Percentiles rank a stretch among this genome's conserved stretches.
phyloP scores from a whole-genome alignment of 768 basidiomycete genomes.

The Mrakia blollopis region DNA sequence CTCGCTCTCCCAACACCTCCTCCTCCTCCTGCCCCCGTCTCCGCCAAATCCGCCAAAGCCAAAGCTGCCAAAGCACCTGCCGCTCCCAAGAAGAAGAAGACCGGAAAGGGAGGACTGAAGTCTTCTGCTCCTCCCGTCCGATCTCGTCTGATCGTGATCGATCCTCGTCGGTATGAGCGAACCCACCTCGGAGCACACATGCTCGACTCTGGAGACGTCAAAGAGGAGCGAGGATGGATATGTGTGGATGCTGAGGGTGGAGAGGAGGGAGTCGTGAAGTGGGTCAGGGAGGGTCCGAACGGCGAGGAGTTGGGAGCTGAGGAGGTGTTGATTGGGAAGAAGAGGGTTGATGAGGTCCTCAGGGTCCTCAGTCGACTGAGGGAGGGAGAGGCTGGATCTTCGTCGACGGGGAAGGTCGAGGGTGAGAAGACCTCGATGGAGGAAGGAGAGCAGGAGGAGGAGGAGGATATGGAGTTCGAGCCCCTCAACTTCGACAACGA shows the following conservation, averaged over 20 bases:
- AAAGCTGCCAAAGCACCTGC: background rate
- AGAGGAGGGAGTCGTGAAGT: slow-evolving; percentile 11
- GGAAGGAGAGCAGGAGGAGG: slow-evolving; percentile 5
- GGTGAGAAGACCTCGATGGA: background rate
- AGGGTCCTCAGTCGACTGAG: background rate
- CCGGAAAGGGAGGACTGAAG: slow-evolving; percentile 25
- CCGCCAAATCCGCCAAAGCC: background rate
- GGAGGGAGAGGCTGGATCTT: background rate
- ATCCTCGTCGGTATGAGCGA: slow-evolving; percentile 29
- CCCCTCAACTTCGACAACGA: slow-evolving; percentile 12
- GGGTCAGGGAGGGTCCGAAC: slow-evolving; percentile 8
- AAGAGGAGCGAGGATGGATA: slow-evolving; percentile 16
- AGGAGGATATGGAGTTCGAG: slow-evolving; percentile 12
- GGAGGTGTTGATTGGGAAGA: slow-evolving; percentile 18
- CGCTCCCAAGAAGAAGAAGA: slow-evolving; percentile 28
- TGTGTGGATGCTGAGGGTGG: slow-evolving; percentile 28
- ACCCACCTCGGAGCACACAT: slow-evolving; percentile 23
- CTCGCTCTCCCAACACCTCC: slow-evolving; percentile 19
- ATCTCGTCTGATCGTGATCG: slow-evolving; percentile 23
- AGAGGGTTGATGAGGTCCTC: slow-evolving; percentile 17
- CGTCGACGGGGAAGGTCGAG: background rate
- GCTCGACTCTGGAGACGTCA: slow-evolving; percentile 8
- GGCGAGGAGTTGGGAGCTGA: slow-evolving; percentile 10
- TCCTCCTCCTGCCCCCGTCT: background rate
- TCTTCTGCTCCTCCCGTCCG: slow-evolving; percentile 19